Evolutionary conservation across 768 basidiomycete genomes (phyloP).

Genomic region (Trametopsis cervina): DNA sequence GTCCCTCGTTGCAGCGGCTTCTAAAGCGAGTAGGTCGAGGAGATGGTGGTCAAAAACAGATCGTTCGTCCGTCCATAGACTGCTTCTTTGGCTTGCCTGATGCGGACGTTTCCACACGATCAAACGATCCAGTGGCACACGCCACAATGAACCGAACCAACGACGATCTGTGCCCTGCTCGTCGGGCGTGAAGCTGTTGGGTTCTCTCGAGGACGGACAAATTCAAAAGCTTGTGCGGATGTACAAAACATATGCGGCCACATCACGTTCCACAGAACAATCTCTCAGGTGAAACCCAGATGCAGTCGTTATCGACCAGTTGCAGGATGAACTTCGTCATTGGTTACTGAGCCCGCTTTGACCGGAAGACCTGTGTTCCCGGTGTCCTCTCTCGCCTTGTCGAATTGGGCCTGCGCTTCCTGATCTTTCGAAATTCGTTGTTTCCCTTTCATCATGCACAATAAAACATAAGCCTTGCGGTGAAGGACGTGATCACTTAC

Average conservation of each 20-base stretch:
- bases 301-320: not conserved
- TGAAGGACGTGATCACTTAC: slow-evolving; percentile 21
- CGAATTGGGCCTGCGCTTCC: too few species aligned
- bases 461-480: too few species aligned
- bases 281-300: not conserved
- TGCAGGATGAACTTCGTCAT: not conserved
- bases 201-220: not conserved
- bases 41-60: not conserved
- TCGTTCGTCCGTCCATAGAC: not conserved
- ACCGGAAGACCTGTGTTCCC: not conserved
- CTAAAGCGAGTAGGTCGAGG: not conserved
- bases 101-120: not conserved
- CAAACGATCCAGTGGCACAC: too few species aligned
- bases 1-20: not conserved
- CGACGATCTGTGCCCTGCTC: not conserved
- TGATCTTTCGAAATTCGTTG: too few species aligned
- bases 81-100: not conserved
- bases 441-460: too few species aligned
- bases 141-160: too few species aligned
- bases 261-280: not conserved
- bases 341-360: not conserved
- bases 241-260: not conserved
- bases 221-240: not conserved
- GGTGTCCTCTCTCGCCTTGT: not conserved
- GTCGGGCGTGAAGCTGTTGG: not conserved